phyloP scores from a whole-genome alignment of 805 yeast species.

The Helenozyma rhizophorensis region DNA sequence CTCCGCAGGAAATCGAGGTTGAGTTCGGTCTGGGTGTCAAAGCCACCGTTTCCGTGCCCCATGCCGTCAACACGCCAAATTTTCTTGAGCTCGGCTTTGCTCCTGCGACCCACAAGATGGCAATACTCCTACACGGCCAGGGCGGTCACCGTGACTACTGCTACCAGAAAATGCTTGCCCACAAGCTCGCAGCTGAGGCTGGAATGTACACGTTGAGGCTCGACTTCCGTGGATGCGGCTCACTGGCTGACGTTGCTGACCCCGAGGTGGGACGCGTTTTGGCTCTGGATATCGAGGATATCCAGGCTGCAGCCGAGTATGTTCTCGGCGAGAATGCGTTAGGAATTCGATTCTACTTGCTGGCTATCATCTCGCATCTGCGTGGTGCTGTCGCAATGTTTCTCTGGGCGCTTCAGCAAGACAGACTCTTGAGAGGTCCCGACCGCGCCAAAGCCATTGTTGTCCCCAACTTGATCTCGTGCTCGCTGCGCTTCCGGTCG shows the following conservation, averaged over 20 bases:
- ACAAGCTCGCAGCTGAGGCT: conserved; percentile 48
- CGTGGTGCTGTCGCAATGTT: conserved; percentile 77
- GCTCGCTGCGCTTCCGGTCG: conserved; percentile 67
- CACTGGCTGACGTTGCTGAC: conserved; percentile 50
- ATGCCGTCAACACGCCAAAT: conserved; percentile 21
- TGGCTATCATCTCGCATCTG: conserved; percentile 70
- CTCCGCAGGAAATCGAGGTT: conserved; percentile 35
- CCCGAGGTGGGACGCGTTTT: conserved; percentile 50
- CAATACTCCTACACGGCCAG: conserved; percentile 74
- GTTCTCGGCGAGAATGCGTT: conserved; percentile 32
- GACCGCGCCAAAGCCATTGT: conserved; percentile 27
- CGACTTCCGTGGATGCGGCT: conserved; percentile 86
- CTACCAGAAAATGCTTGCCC: conserved; percentile 63
- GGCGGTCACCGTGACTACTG: conserved; percentile 82
- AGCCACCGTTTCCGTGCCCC: conserved; percentile 39
- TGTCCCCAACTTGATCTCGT: conserved; percentile 67
- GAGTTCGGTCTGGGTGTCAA: conserved; percentile 29
- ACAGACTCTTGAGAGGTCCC: conserved; percentile 25
- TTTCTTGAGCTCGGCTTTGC: conserved; percentile 23
- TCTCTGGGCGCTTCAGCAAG: conserved; percentile 56
- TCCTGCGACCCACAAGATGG: conserved; percentile 47
- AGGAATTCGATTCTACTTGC: conserved; percentile 42
- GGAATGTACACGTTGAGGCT: conserved; percentile 70
- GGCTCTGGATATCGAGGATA: conserved; percentile 64
- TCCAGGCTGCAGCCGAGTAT: conserved; percentile 38